Evolutionary conservation across 148 eudicot genomes (phyloP).

Genomic region (Vaccinium corymbosum): DNA sequence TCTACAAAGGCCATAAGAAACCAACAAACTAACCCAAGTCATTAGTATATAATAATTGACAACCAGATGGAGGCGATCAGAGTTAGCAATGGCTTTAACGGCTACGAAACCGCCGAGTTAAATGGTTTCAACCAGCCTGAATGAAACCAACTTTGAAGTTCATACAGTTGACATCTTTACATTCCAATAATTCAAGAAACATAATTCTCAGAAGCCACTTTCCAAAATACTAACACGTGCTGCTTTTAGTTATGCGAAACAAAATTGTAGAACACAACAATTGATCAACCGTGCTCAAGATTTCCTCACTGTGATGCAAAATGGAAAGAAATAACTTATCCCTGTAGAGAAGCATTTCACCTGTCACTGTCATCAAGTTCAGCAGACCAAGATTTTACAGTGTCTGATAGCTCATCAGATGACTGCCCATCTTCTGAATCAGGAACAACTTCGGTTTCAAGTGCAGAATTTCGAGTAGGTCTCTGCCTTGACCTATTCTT

Average conservation of each 20-base stretch:
- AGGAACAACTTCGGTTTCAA: conserved; percentile 32
- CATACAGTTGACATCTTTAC: conserved; percentile 5
- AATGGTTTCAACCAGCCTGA: neutral
- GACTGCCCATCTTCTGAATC: conserved; percentile 60
- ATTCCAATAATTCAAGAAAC: conserved; percentile 1
- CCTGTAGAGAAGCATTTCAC: conserved; percentile 17
- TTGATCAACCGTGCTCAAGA: neutral
- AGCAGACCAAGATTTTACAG: conserved; percentile 22
- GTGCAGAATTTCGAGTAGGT: conserved; percentile 57
- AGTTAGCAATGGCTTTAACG: neutral
- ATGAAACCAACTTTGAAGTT: neutral
- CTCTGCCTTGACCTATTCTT: conserved; percentile 62
- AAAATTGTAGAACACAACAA: neutral
- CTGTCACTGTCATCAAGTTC: conserved; percentile 34
- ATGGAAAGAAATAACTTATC: conserved; percentile 16
- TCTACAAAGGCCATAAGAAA: neutral
- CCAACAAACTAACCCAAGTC: neutral
- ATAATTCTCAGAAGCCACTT: neutral
- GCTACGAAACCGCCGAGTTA: neutral
- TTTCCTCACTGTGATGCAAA: conserved; percentile 21
- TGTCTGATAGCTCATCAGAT: conserved; percentile 22
- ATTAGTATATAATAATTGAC: neutral
- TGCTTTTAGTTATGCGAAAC: neutral
- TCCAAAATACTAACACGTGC: neutral
- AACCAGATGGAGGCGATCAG: neutral